These are phyloP conservation scores for Begonia loranthoides DNA, from an alignment of 306 rosid genomes.

Conservation along the genomic window DNA sequence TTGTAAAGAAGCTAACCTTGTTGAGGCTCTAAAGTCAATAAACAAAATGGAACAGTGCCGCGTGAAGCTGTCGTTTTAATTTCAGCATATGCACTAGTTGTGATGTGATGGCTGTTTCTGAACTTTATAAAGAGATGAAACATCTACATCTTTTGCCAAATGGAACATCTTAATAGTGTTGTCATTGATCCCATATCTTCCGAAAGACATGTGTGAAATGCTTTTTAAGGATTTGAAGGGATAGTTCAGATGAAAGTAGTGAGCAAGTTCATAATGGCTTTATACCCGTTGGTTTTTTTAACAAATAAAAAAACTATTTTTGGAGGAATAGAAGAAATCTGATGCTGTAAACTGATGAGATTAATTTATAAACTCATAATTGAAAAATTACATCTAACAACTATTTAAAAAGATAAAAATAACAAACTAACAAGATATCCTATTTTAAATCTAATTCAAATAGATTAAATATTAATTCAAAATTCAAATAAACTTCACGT, in stretches of 20 bases:
- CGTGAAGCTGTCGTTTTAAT: constrained; percentile 52
- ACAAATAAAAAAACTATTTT: too few species aligned
- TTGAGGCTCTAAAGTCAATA: constrained; percentile 41
- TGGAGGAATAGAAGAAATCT: too few species aligned
- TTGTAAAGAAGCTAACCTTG: constrained; percentile 43
- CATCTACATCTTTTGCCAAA: constrained; percentile 44
- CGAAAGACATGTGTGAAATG: constrained; percentile 28
- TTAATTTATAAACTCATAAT: too few species aligned
- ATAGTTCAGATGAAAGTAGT: constrained; percentile 21
- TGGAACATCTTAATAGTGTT: constrained; percentile 30
- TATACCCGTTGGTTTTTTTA: too few species aligned
- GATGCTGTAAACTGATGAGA: too few species aligned
- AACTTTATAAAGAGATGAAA: constrained; percentile 60
- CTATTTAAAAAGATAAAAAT: too few species aligned
- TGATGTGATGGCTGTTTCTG: constrained; percentile 40
- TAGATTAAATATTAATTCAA: too few species aligned
- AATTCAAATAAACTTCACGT: too few species aligned
- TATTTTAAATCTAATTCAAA: too few species aligned
- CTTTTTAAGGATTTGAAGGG: constrained; percentile 41
- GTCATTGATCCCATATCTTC: constrained; percentile 30
- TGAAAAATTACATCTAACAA: too few species aligned
- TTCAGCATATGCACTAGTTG: constrained; percentile 51
- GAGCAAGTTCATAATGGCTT: constrained; percentile 20
- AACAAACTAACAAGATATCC: too few species aligned
- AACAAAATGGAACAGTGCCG: constrained; percentile 34